phyloP scores from a whole-genome alignment of 805 yeast species.

The Wickerhamiella musiphila region DNA sequence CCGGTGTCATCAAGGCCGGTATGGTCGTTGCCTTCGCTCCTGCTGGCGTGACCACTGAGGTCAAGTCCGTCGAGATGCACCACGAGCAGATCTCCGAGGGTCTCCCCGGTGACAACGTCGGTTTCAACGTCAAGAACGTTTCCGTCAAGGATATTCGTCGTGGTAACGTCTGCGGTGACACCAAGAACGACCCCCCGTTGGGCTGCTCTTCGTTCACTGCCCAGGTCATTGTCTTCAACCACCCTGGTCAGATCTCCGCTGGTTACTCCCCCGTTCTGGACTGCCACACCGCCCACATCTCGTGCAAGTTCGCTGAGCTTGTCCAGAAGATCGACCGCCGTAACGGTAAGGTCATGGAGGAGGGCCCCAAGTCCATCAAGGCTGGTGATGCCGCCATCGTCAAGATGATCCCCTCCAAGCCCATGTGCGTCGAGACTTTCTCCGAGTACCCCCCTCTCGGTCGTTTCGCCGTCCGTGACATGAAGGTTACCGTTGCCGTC shows the following conservation, averaged over 20 bases:
- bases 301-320: slow-evolving; percentile 70
- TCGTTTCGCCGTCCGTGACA: slow-evolving; percentile 98
- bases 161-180: slow-evolving; percentile 87
- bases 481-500: slow-evolving; percentile 99
- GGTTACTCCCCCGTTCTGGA: slow-evolving; percentile 87
- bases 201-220: slow-evolving; percentile 68
- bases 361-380: slow-evolving; percentile 81
- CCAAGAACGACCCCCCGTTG: slow-evolving; percentile 76
- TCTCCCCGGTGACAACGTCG: slow-evolving; percentile 82
- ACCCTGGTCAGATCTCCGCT: slow-evolving; percentile 80
- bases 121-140: slow-evolving; percentile 82
- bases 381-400: slow-evolving; percentile 95
- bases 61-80: slow-evolving; percentile 80
- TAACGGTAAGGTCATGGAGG: slow-evolving; percentile 83
- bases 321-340: slow-evolving; percentile 78
- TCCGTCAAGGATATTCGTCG: slow-evolving; percentile 78
- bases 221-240: slow-evolving; percentile 76
- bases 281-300: slow-evolving; percentile 88
- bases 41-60: slow-evolving; percentile 79
- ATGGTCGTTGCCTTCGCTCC: slow-evolving; percentile 83
- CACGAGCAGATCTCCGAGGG: slow-evolving; percentile 67
- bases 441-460: slow-evolving; percentile 92
- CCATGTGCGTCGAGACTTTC: slow-evolving; percentile 91
- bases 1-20: slow-evolving; percentile 84
- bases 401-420: slow-evolving; percentile 72